Conservation (phyloP, 2,329 filamentous ascomycete species). For the Fusarium sp. region DNA sequence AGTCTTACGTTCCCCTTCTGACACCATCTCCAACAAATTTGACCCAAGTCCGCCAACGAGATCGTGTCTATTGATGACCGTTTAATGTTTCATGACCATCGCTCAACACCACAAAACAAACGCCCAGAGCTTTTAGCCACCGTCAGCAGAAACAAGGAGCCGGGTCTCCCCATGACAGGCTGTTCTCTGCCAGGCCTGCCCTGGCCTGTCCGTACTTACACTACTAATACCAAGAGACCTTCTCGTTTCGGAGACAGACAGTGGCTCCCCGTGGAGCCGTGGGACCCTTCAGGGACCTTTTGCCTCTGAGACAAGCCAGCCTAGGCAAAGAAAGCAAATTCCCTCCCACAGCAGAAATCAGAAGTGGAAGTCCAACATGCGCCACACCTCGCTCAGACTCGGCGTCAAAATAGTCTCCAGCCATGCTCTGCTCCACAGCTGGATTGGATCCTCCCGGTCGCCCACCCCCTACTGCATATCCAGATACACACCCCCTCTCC, state of each 20-base stretch:
- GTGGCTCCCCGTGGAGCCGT: slow-evolving; percentile 15
- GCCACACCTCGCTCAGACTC: slow-evolving; percentile 27
- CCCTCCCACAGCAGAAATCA: slow-evolving; percentile 20
- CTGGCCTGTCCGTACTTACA: neutral
- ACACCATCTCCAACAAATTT: slow-evolving; percentile 9
- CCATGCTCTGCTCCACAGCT: slow-evolving; percentile 12
- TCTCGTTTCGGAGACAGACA: slow-evolving; percentile 22
- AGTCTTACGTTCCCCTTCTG: slow-evolving; percentile 30
- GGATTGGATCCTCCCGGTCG: neutral
- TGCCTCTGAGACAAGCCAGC: slow-evolving; percentile 9
- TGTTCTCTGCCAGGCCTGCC: neutral
- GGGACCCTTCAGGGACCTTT: slow-evolving; percentile 13
- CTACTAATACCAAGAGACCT: slow-evolving; percentile 8
- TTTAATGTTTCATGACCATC: slow-evolving; percentile 15
- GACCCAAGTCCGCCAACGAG: neutral
- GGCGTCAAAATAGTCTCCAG: slow-evolving; percentile 29
- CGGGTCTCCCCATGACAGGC: neutral
- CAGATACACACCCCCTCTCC: slow-evolving; percentile 2
- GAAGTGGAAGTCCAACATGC: slow-evolving; percentile 19
- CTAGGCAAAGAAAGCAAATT: slow-evolving; percentile 12
- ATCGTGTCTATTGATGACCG: neutral
- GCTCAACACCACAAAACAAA: neutral
- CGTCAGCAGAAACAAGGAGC: neutral
- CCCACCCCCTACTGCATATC: slow-evolving; percentile 12
- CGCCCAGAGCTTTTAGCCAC: neutral